Evolutionary conservation across 306 rosid species (phyloP).

Genomic region (apple (Malus domestica)): DNA sequence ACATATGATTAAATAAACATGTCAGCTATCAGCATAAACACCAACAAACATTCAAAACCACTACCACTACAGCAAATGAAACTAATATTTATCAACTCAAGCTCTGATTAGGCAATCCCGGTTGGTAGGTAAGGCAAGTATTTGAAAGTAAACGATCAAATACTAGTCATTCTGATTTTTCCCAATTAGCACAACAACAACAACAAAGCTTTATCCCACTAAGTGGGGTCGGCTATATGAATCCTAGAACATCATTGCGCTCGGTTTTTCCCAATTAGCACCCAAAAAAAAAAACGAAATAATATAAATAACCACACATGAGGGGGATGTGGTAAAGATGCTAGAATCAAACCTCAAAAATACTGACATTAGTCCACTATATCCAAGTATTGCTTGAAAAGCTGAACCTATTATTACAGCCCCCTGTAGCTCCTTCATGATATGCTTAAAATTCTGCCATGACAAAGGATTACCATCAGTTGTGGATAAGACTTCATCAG

Average conservation of each 20-base stretch:
- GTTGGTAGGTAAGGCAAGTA: conserved; percentile 2
- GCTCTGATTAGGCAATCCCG: neutral
- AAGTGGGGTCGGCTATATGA: too few species aligned
- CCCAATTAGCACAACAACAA: neutral
- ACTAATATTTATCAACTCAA: neutral
- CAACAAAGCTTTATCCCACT: too few species aligned
- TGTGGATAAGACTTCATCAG: neutral
- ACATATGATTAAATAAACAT: neutral
- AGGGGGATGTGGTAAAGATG: neutral
- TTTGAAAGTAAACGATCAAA: neutral
- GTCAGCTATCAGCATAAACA: neutral
- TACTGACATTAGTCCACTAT: conserved; percentile 86
- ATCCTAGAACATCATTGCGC: too few species aligned
- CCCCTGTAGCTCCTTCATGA: conserved; percentile 98
- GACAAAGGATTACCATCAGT: neutral
- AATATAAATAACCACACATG: neutral
- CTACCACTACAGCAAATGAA: neutral
- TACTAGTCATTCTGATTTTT: neutral
- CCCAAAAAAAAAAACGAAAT: neutral
- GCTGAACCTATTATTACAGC: conserved; percentile 85
- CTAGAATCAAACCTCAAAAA: conserved; percentile 55
- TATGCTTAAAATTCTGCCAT: conserved; percentile 80
- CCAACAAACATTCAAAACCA: neutral
- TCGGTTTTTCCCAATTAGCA: neutral
- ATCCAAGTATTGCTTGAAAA: conserved; percentile 88